Evolutionary conservation across 257 asterid genomes (phyloP), one percentile per base, ranked within the genome.

Genomic region (Handroanthus guayacan): DNA sequence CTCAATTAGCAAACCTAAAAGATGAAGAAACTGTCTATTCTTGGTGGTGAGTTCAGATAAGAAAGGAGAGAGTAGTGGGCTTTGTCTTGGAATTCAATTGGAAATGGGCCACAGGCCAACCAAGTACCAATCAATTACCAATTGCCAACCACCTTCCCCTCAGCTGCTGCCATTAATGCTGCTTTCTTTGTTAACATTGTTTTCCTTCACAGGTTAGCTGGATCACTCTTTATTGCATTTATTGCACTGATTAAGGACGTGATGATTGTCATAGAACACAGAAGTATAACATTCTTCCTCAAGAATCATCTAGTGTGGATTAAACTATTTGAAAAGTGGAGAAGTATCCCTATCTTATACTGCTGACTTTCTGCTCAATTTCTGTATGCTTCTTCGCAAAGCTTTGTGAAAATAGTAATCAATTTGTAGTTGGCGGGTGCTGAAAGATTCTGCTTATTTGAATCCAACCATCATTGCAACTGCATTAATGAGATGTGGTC

Each of bases 401-500:
- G 37, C 16, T 61, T 7, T 34, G 67, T 6, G 67, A 9, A 57
- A 20, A 57, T 57, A 47, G 54, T 39, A 61, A 77, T 69, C 70
- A n/a, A 20, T 51, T 41, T 16, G 56, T 67, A 62, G 73, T 74
- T 56, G 56, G 65, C 41, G 47, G 69, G 69, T 67, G 75, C 45
- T n/a, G 55, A 63, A 55, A 69, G 69, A 78, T 67, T 78, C 78
- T 57, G 74, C 25, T 71, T 20, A 38, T 56, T 63, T 63, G 48
- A 69, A 56, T 68, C 47, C 79, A 83, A 83, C 87, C 78, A 74
- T 83, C 67, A 68, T 71, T 72, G 79, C 87, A 16, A 81, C 77
- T 67, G 57, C 68, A 83, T 79, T 83, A 83, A 83, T 79, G 84
- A 55, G 62, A 17, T 47, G 61, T 68, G 52, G 67, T 64, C 68